Percentiles rank a stretch among this genome's conserved stretches.
Conservation (phyloP, 73 alveolate genomes). For the Uronychia setigera region DNA sequence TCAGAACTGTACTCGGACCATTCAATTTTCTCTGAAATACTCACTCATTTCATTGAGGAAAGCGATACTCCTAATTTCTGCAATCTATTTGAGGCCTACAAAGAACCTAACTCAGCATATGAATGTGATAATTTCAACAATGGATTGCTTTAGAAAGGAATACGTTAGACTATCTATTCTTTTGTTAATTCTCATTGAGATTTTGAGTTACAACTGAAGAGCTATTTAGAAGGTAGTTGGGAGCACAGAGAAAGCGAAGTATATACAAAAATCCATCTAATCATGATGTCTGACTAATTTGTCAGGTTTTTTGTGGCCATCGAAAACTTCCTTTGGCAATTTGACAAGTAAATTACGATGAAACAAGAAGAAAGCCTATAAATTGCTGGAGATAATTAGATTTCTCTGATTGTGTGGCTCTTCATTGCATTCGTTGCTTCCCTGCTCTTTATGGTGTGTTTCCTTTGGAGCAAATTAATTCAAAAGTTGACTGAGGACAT, state of each 20-base stretch:
- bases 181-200: background rate
- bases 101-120: background rate
- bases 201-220: background rate
- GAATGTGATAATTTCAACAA: background rate
- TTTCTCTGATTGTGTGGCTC: background rate
- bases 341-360: background rate
- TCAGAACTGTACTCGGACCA: background rate
- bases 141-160: background rate
- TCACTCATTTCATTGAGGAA: background rate
- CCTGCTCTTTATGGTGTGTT: background rate
- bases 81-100: background rate
- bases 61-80: background rate
- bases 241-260: background rate
- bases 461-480: background rate
- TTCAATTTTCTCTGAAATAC: background rate
- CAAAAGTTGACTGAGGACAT: background rate
- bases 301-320: background rate
- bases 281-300: background rate
- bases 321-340: background rate
- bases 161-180: background rate
- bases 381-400: background rate
- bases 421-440: background rate
- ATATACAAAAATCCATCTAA: background rate
- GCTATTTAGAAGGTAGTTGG: background rate
- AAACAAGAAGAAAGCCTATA: background rate